phyloP scores from a whole-genome alignment of 352 stramenopile genomes.

The Phytopythium boreale region DNA sequence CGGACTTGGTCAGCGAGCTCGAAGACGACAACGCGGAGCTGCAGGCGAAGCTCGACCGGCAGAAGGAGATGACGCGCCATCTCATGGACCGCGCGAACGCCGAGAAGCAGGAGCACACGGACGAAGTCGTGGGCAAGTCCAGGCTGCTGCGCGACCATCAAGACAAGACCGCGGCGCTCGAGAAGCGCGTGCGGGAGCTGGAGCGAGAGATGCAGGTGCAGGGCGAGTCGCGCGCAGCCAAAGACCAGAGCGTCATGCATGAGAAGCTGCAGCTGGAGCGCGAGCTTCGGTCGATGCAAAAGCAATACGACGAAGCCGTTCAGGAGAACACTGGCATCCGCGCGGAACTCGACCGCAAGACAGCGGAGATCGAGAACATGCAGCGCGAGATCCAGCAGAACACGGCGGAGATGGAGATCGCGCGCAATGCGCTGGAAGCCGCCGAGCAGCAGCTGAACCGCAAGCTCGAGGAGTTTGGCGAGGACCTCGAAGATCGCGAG shows the following conservation, averaged over 20 bases:
- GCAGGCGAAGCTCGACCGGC: constrained; percentile 54
- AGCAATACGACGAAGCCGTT: constrained; percentile 16
- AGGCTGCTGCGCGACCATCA: constrained; percentile 13
- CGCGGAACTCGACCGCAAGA: constrained; percentile 13
- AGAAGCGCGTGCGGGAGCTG: constrained; percentile 30
- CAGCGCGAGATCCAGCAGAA: constrained; percentile 39
- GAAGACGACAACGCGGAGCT: constrained; percentile 56
- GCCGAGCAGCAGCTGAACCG: constrained; percentile 38
- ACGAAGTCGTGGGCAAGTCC: constrained; percentile 11
- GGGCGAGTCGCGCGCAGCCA: constrained; percentile 32
- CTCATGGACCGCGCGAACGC: constrained; percentile 35
- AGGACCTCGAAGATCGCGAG: constrained; percentile 27
- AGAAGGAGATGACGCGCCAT: constrained; percentile 45
- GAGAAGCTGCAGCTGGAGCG: constrained; percentile 54
- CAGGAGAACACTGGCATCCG: neutral
- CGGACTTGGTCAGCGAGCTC: constrained; percentile 26
- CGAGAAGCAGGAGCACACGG: constrained; percentile 24
- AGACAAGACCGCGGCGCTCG: constrained; percentile 21
- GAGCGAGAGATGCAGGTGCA: constrained; percentile 32
- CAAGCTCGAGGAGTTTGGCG: constrained; percentile 41
- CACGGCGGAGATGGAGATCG: constrained; percentile 38
- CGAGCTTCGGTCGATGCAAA: constrained; percentile 36
- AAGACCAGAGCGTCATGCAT: constrained; percentile 43
- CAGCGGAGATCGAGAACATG: constrained; percentile 25
- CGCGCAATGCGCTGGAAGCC: constrained; percentile 30